These are phyloP conservation scores for Novymonas esmeraldas DNA, from an alignment of 208 protist species.

Conservation along the genomic window DNA sequence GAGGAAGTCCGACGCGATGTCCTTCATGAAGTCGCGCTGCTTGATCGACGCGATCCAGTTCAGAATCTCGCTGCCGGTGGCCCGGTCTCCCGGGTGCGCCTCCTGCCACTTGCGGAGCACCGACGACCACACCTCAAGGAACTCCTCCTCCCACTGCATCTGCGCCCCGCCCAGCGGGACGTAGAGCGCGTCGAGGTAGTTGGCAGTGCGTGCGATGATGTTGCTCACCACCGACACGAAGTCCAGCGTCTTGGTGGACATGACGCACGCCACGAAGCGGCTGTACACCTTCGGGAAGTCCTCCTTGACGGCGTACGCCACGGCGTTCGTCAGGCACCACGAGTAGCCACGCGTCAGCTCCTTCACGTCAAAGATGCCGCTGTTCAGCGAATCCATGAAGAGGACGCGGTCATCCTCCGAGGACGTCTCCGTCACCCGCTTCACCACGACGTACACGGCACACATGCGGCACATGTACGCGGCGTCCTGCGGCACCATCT, in stretches of 20 bases:
- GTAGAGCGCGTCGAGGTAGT: conserved; percentile 82
- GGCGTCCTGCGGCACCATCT: conserved; percentile 50
- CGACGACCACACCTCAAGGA: conserved; percentile 71
- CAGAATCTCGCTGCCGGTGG: conserved; percentile 42
- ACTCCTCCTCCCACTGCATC: conserved; percentile 79
- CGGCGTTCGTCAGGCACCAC: conserved; percentile 75
- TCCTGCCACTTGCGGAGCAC: conserved; percentile 47
- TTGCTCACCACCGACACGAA: conserved; percentile 62
- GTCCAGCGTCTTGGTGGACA: conserved; percentile 42
- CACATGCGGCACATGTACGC: conserved; percentile 53
- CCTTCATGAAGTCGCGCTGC: conserved; percentile 69
- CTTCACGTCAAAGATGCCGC: conserved; percentile 54
- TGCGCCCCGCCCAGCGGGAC: conserved; percentile 44
- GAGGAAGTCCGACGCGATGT: conserved; percentile 79
- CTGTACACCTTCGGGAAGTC: conserved; percentile 73
- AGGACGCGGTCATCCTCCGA: conserved; percentile 64
- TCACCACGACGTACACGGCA: conserved; percentile 66
- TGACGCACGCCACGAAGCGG: conserved; percentile 62
- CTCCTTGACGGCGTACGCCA: conserved; percentile 56
- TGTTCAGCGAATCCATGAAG: conserved; percentile 42
- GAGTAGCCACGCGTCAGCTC: conserved; percentile 73
- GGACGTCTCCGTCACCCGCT: conserved; percentile 47
- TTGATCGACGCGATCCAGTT: conserved; percentile 48
- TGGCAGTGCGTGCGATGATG: conserved; percentile 79
- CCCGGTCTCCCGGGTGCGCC: conserved; percentile 22